Percentiles rank a stretch among this genome's conserved stretches.
Evolutionary conservation across 306 rosid genomes (phyloP).

Genomic region (Pterocarpus macrocarpus): DNA sequence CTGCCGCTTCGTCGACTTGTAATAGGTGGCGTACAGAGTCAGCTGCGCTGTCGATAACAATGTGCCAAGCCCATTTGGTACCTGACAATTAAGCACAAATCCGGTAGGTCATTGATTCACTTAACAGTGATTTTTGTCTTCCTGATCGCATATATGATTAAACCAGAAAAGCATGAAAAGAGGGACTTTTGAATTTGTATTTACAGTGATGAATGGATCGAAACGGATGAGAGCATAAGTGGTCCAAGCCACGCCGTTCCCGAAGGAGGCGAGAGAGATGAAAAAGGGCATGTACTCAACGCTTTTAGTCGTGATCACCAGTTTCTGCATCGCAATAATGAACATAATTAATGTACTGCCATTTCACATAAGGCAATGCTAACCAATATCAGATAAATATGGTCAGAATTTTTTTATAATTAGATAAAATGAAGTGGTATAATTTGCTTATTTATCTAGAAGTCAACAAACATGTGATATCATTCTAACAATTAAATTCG

Average conservation of each 20-base stretch:
- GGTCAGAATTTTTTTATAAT: too few relatives aligned
- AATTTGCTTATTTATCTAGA: too few relatives aligned
- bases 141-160: background rate
- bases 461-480: too few relatives aligned
- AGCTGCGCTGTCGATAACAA: constrained; percentile 67
- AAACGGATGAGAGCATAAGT: constrained; percentile 78
- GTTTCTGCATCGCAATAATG: constrained; percentile 58
- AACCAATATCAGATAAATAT: too few relatives aligned
- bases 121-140: background rate
- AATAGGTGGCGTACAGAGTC: constrained; percentile 77
- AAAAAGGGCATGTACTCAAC: constrained; percentile 89
- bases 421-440: too few relatives aligned
- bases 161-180: background rate
- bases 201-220: constrained; percentile 78
- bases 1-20: constrained; percentile 71
- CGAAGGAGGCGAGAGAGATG: constrained; percentile 74
- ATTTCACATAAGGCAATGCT: background rate
- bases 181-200: background rate
- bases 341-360: background rate
- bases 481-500: too few relatives aligned
- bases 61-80: constrained; percentile 88
- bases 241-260: constrained; percentile 84
- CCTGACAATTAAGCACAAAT: constrained; percentile 51
- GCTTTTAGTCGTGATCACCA: constrained; percentile 86
- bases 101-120: background rate